phyloP scores from a whole-genome alignment of 2,329 filamentous ascomycete species.

The Stromatinia cepivora region DNA sequence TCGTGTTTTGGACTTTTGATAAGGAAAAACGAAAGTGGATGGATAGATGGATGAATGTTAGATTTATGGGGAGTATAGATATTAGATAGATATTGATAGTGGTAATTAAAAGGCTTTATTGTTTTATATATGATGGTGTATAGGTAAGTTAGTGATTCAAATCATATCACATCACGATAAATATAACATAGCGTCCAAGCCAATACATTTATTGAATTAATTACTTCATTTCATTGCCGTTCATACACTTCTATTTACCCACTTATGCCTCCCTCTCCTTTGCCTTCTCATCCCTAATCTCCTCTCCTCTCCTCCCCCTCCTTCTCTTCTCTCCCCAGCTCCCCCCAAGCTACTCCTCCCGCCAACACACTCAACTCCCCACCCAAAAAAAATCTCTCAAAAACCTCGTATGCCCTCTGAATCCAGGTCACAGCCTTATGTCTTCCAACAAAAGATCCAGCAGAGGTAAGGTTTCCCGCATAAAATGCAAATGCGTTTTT shows the following conservation, averaged over 20 bases:
- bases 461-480: conserved; percentile 5
- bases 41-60: too few species aligned
- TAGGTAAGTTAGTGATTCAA: not conserved
- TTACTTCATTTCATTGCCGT: not conserved
- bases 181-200: not conserved
- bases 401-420: conserved; percentile 7
- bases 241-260: not conserved
- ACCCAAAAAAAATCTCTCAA: not conserved
- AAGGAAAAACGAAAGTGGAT: too few species aligned
- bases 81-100: too few species aligned
- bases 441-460: conserved; percentile 7
- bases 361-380: not conserved
- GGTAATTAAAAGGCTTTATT: not conserved
- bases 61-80: too few species aligned
- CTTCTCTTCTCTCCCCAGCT: too few species aligned
- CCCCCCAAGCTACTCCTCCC: too few species aligned
- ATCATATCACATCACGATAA: not conserved
- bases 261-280: too few species aligned
- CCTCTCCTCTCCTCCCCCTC: not conserved
- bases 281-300: not conserved
- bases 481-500: conserved; percentile 9
- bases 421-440: conserved; percentile 16
- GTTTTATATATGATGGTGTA: not conserved
- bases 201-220: not conserved
- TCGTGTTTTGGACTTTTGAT: too few species aligned